Evolutionary conservation across 2,329 filamentous ascomycete species (phyloP).

Genomic region (Calonectria crousiana): DNA sequence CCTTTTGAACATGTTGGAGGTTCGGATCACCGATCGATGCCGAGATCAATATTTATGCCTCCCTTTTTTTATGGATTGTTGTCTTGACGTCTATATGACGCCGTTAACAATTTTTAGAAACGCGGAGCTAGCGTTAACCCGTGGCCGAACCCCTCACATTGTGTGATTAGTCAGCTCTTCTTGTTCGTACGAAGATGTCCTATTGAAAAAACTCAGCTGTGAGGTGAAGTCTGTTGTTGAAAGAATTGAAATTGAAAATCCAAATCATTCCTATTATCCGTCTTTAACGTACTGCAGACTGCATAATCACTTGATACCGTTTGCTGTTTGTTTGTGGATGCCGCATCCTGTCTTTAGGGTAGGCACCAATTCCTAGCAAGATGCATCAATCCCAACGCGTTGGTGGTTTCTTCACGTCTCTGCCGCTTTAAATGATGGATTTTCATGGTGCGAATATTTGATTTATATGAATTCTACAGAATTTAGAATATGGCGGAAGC

Average conservation of each 20-base stretch:
- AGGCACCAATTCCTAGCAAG: background rate
- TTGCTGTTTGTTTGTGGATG: background rate
- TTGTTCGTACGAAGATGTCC: background rate
- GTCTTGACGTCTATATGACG: background rate
- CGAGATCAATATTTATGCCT: background rate
- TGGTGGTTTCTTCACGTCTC: background rate
- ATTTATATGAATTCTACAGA: too few relatives aligned
- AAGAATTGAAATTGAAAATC: background rate
- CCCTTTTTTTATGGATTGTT: background rate
- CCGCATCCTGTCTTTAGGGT: background rate
- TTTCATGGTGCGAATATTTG: too few relatives aligned
- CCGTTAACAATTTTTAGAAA: background rate
- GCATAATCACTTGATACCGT: background rate
- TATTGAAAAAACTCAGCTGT: background rate
- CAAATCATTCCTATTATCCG: background rate
- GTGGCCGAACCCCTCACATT: background rate
- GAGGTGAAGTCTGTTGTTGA: background rate
- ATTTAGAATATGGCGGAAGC: too few relatives aligned
- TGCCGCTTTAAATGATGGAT: background rate
- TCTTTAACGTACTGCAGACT: background rate
- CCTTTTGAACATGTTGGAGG: constrained; percentile 34
- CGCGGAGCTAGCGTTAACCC: background rate
- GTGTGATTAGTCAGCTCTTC: background rate
- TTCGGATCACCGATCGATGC: too few relatives aligned
- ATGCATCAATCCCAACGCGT: background rate